Evolutionary conservation across 2,329 filamentous ascomycete genomes (phyloP).

Genomic region (Hypoxylon sp.): DNA sequence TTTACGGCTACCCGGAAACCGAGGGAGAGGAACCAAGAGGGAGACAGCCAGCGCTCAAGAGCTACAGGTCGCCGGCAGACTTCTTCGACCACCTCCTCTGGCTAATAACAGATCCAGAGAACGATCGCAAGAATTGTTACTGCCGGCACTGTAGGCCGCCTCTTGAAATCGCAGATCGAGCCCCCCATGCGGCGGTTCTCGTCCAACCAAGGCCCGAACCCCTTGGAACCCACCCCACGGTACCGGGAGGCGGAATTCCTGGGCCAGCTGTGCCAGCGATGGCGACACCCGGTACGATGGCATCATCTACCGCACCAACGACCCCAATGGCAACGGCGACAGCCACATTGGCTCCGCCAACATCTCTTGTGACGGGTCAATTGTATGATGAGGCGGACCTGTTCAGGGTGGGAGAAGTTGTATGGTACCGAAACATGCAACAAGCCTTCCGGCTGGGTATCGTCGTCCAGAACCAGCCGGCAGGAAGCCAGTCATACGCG

Average conservation of each 20-base stretch:
- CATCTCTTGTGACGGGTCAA: too few species aligned
- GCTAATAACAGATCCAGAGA: constrained; percentile 34
- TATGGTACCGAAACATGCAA: constrained; percentile 62
- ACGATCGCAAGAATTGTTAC: constrained; percentile 39
- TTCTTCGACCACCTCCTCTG: constrained; percentile 48
- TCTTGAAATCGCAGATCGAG: constrained; percentile 18
- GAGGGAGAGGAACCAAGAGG: constrained; percentile 1
- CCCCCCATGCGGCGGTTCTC: constrained; percentile 12
- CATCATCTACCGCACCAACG: too few species aligned
- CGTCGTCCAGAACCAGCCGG: constrained; percentile 46
- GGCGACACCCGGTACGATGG: too few species aligned
- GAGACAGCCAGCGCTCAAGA: constrained; percentile 25
- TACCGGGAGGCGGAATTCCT: not conserved
- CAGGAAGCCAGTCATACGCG: not conserved
- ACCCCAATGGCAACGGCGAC: too few species aligned
- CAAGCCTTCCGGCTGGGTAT: constrained; percentile 63
- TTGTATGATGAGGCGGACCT: constrained; percentile 50
- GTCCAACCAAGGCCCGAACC: not conserved
- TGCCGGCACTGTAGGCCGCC: constrained; percentile 43
- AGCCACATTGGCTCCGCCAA: not conserved
- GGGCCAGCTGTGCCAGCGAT: not conserved
- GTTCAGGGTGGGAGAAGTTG: constrained; percentile 63
- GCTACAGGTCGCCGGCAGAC: constrained; percentile 43
- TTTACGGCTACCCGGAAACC: constrained; percentile 44
- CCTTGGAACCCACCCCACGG: not conserved